Conservation (phyloP, 768 basidiomycete species). For the Amanita fuliginea region DNA sequence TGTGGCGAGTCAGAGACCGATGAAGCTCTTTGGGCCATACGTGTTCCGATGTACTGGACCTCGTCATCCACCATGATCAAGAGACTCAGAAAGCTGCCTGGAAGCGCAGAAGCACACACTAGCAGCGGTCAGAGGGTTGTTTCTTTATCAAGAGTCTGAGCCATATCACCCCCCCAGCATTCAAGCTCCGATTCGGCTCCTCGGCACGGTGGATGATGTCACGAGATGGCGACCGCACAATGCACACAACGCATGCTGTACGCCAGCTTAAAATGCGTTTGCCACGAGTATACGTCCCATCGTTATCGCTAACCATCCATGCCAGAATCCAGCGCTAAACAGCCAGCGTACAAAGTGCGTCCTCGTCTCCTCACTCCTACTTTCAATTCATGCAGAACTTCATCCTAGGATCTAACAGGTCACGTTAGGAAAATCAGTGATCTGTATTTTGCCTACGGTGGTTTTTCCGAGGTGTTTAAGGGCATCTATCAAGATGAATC, state of each 20-base stretch:
- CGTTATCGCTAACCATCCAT: slow-evolving; percentile 40
- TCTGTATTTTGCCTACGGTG: slow-evolving; percentile 38
- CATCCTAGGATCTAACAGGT: slow-evolving; percentile 44
- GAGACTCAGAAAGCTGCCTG: not conserved
- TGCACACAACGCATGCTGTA: not conserved
- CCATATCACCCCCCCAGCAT: not conserved
- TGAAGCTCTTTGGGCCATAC: slow-evolving; percentile 15
- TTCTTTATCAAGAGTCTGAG: not conserved
- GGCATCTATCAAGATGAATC: slow-evolving; percentile 38
- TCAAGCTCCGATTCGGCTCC: slow-evolving; percentile 3
- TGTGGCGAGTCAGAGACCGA: slow-evolving; percentile 16
- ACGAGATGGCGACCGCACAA: not conserved
- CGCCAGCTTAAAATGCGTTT: not conserved
- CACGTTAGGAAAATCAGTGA: slow-evolving; percentile 36
- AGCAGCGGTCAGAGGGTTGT: slow-evolving; percentile 1
- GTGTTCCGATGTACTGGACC: slow-evolving; percentile 47
- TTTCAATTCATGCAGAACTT: slow-evolving; percentile 16
- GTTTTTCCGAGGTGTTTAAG: slow-evolving; percentile 55
- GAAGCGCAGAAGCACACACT: not conserved
- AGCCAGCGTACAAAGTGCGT: slow-evolving; percentile 35
- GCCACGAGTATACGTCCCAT: slow-evolving; percentile 15
- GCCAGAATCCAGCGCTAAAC: slow-evolving; percentile 43
- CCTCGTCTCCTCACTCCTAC: not conserved
- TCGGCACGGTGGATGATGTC: not conserved
- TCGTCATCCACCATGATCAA: slow-evolving; percentile 39